A percentile compares a stretch with the other conserved stretches of the same genome.
Conservation (phyloP, 805 yeast species). For the Yarrowia sp. region DNA sequence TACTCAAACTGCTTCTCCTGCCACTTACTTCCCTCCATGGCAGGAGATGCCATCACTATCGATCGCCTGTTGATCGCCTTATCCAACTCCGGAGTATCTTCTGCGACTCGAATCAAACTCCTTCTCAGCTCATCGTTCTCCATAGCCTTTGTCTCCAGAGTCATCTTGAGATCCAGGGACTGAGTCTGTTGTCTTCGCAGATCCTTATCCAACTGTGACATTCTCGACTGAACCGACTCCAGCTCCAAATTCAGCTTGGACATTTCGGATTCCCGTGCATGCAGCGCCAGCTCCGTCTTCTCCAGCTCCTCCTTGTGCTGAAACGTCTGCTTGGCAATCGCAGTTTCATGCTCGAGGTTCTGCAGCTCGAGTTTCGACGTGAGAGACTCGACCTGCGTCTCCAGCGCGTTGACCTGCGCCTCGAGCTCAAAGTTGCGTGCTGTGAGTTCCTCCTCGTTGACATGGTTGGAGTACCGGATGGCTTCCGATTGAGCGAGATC, state of each 20-base stretch:
- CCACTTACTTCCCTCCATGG: slow-evolving; percentile 25
- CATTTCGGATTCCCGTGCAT: slow-evolving; percentile 31
- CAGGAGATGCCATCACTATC: slow-evolving; percentile 20
- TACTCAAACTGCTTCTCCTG: slow-evolving; percentile 1
- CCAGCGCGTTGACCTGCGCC: slow-evolving; percentile 7
- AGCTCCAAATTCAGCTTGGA: slow-evolving; percentile 38
- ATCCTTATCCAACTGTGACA: slow-evolving; percentile 34
- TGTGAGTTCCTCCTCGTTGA: neutral
- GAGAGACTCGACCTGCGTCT: slow-evolving; percentile 9
- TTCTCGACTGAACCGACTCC: slow-evolving; percentile 35
- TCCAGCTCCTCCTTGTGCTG: slow-evolving; percentile 32
- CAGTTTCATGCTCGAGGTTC: slow-evolving; percentile 19
- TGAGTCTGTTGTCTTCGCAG: slow-evolving; percentile 32
- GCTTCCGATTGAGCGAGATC: slow-evolving; percentile 4
- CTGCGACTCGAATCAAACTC: slow-evolving; percentile 36
- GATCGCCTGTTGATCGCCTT: slow-evolving; percentile 13
- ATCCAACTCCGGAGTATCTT: slow-evolving; percentile 27
- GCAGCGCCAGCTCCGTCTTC: slow-evolving; percentile 24
- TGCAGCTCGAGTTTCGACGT: slow-evolving; percentile 3
- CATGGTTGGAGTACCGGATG: slow-evolving; percentile 2
- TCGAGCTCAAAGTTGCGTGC: slow-evolving; percentile 14
- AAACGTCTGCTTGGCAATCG: slow-evolving; percentile 1
- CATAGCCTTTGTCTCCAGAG: slow-evolving; percentile 40
- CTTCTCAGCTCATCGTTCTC: slow-evolving; percentile 40
- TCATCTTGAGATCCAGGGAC: slow-evolving; percentile 38